phyloP scores from a whole-genome alignment of 306 rosid genomes.

The Coriaria nepalensis region DNA sequence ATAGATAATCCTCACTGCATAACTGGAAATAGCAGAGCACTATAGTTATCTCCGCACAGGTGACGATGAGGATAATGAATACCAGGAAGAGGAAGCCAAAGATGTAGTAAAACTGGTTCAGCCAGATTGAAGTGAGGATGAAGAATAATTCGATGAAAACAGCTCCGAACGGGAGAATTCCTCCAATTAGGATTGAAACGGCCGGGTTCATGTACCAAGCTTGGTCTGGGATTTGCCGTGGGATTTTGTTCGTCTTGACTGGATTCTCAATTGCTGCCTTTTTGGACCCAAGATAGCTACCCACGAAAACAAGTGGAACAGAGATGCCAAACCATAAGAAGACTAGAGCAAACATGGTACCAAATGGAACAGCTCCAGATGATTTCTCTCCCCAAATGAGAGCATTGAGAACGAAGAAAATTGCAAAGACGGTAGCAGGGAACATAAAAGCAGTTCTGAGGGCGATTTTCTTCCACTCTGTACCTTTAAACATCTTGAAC shows the following conservation, averaged over 20 bases:
- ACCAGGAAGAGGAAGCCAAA: constrained; percentile 93
- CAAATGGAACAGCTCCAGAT: constrained; percentile 94
- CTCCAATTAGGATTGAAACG: constrained; percentile 72
- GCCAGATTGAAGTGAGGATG: constrained; percentile 90
- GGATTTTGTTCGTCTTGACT: constrained; percentile 92
- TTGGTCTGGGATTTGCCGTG: constrained; percentile 94
- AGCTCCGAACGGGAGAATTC: constrained; percentile 91
- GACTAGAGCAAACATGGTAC: constrained; percentile 86
- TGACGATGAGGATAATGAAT: constrained; percentile 62
- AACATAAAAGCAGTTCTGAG: constrained; percentile 65
- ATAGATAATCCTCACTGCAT: constrained; percentile 91
- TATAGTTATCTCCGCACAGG: constrained; percentile 83
- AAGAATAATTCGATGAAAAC: constrained; percentile 93
- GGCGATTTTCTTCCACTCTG: constrained; percentile 80
- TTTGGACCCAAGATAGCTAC: constrained; percentile 79
- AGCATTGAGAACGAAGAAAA: constrained; percentile 63
- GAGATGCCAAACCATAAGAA: constrained; percentile 93
- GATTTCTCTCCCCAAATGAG: constrained; percentile 93
- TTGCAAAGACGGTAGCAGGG: constrained; percentile 60
- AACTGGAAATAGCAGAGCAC: constrained; percentile 96
- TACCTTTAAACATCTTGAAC: constrained; percentile 78
- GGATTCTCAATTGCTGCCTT: constrained; percentile 88
- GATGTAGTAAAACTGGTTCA: constrained; percentile 97
- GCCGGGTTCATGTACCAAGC: constrained; percentile 96
- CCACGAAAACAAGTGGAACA: constrained; percentile 86